These are phyloP conservation scores for Hippophae rhamnoides DNA, from an alignment of 306 rosid genomes.

Conservation along the genomic window DNA sequence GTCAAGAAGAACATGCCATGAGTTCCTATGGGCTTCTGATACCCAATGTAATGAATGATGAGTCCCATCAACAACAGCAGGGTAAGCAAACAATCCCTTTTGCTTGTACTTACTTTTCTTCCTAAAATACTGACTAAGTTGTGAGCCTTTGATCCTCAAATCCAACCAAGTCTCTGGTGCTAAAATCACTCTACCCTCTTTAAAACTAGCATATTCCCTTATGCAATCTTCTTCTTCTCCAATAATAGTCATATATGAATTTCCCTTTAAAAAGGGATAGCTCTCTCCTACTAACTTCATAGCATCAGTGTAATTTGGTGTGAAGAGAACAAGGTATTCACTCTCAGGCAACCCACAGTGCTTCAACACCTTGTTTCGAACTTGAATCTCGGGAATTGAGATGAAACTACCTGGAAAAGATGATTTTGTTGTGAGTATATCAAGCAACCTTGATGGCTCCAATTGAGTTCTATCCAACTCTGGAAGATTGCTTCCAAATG, in stretches of 20 bases:
- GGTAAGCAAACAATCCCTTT: slow-evolving; percentile 25
- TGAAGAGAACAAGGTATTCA: slow-evolving; percentile 28
- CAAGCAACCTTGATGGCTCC: slow-evolving; percentile 26
- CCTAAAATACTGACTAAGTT: slow-evolving; percentile 32
- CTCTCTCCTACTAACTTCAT: slow-evolving; percentile 34
- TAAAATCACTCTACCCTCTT: slow-evolving; percentile 28
- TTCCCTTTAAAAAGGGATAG: slow-evolving; percentile 36
- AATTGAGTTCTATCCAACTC: slow-evolving; percentile 22
- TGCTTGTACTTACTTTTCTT: slow-evolving; percentile 27
- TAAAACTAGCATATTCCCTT: slow-evolving; percentile 21
- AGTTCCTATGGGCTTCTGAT: slow-evolving; percentile 31
- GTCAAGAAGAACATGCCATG: slow-evolving; percentile 34
- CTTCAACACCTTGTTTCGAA: slow-evolving; percentile 26
- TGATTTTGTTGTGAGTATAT: slow-evolving; percentile 27
- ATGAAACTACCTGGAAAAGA: slow-evolving; percentile 31
- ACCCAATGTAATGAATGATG: slow-evolving; percentile 28
- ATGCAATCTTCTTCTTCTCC: slow-evolving; percentile 22
- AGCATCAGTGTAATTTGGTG: slow-evolving; percentile 31
- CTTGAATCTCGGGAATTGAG: slow-evolving; percentile 39
- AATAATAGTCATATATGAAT: slow-evolving; percentile 28
- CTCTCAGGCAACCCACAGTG: slow-evolving; percentile 33
- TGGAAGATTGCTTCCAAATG: slow-evolving; percentile 17
- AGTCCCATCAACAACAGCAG: slow-evolving; percentile 13
- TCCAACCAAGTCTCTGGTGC: slow-evolving; percentile 40
- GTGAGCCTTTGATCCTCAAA: slow-evolving; percentile 41